Evolutionary conservation across 352 stramenopile genomes (phyloP).

Genomic region (Globisporangium yorkense): DNA sequence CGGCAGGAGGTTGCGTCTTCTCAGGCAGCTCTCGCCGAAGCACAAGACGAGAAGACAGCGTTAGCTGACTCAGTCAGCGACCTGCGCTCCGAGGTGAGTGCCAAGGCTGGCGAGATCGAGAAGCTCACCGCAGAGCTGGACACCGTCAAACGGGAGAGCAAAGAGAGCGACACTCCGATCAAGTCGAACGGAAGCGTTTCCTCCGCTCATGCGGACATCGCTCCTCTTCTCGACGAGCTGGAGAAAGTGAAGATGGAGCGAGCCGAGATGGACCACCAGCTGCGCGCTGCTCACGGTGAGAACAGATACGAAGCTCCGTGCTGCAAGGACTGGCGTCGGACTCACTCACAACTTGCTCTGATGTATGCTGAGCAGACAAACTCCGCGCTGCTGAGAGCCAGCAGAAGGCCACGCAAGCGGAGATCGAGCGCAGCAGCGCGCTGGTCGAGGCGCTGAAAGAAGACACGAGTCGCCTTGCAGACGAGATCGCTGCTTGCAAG

Average conservation of each 20-base stretch:
- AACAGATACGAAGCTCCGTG: too few species aligned
- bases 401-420: slow-evolving; percentile 1
- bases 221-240: slow-evolving; percentile 43
- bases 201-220: slow-evolving; percentile 10
- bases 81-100: neutral
- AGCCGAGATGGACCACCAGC: slow-evolving; percentile 37
- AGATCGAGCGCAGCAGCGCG: slow-evolving; percentile 10
- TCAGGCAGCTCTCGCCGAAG: neutral
- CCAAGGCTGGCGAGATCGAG: slow-evolving; percentile 1
- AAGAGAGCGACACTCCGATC: neutral
- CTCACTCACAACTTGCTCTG: neutral
- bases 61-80: neutral
- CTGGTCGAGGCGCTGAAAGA: slow-evolving; percentile 14
- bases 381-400: slow-evolving; percentile 10
- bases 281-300: slow-evolving; percentile 37
- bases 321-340: too few species aligned
- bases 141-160: neutral
- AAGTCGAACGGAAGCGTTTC: neutral
- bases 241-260: slow-evolving; percentile 54
- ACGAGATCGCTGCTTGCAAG: slow-evolving; percentile 5
- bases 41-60: neutral
- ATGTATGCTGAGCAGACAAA: slow-evolving; percentile 5
- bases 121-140: slow-evolving; percentile 4
- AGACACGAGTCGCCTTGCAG: slow-evolving; percentile 10
- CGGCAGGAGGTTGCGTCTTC: neutral